phyloP scores from a whole-genome alignment of 352 stramenopile species.

The Elongisporangium anandrum region DNA sequence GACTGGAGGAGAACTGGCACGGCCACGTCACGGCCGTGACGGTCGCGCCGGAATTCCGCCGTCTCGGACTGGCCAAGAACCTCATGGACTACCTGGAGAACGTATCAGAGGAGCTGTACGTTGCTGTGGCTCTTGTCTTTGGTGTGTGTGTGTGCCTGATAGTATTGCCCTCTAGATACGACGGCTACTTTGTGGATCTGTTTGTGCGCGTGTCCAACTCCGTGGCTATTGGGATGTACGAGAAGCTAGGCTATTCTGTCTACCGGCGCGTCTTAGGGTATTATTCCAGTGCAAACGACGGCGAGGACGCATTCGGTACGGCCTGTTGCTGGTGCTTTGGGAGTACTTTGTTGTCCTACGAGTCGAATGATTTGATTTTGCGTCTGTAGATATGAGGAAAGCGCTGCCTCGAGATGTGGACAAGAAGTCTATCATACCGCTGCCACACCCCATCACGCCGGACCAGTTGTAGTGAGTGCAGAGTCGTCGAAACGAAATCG shows the following conservation, averaged over 20 bases:
- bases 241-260: conserved; percentile 90
- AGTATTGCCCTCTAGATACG: conserved; percentile 33
- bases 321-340: not conserved
- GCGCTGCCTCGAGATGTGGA: conserved; percentile 82
- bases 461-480: conserved; percentile 47
- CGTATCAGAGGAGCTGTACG: conserved; percentile 68
- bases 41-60: conserved; percentile 94
- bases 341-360: too few relatives aligned
- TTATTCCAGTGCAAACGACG: conserved; percentile 81
- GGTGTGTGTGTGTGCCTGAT: not conserved
- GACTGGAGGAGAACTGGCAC: conserved; percentile 94
- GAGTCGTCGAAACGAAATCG: too few relatives aligned
- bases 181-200: conserved; percentile 99
- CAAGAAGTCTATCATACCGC: conserved; percentile 89
- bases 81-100: conserved; percentile 94
- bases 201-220: conserved; percentile 97
- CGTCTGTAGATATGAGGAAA: conserved; percentile 89
- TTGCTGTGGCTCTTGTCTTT: not conserved
- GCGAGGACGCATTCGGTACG: conserved; percentile 88
- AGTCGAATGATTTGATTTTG: conserved; percentile 3
- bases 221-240: conserved; percentile 91
- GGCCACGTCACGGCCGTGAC: conserved; percentile 98
- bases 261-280: conserved; percentile 91
- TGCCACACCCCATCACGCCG: conserved; percentile 80
- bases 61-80: conserved; percentile 88